phyloP scores from a whole-genome alignment of 345 rosid genomes.

The Eucalyptus caleyi region DNA sequence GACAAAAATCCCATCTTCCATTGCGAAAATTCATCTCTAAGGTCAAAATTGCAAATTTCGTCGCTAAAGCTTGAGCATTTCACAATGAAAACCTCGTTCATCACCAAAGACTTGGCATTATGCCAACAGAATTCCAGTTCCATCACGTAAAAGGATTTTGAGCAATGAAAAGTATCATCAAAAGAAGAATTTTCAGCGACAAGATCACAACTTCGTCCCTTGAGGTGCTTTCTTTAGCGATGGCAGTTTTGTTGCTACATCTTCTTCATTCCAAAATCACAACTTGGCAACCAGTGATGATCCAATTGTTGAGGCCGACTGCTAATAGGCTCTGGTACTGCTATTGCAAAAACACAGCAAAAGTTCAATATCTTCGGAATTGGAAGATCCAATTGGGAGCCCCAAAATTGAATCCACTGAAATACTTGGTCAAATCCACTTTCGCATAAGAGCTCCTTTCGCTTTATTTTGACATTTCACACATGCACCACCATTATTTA shows the following conservation, averaged over 20 bases:
- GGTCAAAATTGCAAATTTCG: neutral
- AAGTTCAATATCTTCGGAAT: neutral
- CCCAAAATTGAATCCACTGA: neutral
- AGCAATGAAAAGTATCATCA: neutral
- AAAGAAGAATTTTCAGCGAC: neutral
- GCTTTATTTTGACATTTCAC: neutral
- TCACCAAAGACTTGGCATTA: neutral
- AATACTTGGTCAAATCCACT: neutral
- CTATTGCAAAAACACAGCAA: neutral
- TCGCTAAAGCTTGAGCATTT: neutral
- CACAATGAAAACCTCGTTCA: neutral
- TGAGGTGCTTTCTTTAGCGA: neutral
- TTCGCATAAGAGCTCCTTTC: neutral
- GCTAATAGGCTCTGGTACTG: neutral
- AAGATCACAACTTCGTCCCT: neutral
- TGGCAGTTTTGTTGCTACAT: neutral
- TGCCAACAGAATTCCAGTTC: neutral
- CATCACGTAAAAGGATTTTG: neutral
- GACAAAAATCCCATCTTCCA: neutral
- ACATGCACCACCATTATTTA: neutral
- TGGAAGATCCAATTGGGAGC: neutral
- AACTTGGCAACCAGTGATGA: neutral
- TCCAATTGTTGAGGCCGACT: neutral
- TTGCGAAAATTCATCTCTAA: too few relatives aligned
- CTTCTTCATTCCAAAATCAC: neutral